Conservation (phyloP, 164 flowering plant species). For the Stephania yunnanensis region DNA sequence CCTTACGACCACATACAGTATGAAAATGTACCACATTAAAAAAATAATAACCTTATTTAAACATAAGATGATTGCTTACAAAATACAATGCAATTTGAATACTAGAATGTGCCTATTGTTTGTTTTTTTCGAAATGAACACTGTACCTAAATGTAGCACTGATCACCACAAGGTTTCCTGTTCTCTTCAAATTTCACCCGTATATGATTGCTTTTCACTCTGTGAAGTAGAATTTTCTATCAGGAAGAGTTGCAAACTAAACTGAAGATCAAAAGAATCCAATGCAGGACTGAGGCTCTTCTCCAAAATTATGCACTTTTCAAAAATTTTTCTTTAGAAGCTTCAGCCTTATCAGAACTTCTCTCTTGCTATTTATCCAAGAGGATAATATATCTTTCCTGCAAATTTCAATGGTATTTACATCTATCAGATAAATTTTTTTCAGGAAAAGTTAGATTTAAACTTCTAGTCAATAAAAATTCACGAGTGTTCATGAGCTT, state of each 20-base stretch:
- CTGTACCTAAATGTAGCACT: slow-evolving; percentile 71
- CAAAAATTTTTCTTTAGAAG: slow-evolving; percentile 28
- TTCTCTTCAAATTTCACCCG: slow-evolving; percentile 57
- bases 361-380: slow-evolving; percentile 34
- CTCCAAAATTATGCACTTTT: slow-evolving; percentile 38
- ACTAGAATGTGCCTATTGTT: not conserved
- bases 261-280: slow-evolving; percentile 55
- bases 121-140: slow-evolving; percentile 6
- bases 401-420: slow-evolving; percentile 20
- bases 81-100: not conserved
- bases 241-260: not conserved
- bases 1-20: not conserved
- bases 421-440: not conserved
- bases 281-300: slow-evolving; percentile 73
- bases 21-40: not conserved
- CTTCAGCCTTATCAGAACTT: slow-evolving; percentile 18
- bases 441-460: not conserved
- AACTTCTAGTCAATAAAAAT: not conserved
- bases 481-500: not conserved
- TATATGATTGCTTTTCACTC: slow-evolving; percentile 65
- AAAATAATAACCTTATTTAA: not conserved
- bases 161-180: slow-evolving; percentile 77
- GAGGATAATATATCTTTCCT: slow-evolving; percentile 64
- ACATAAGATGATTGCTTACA: not conserved
- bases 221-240: slow-evolving; percentile 27